phyloP scores from a whole-genome alignment of 2,329 filamentous ascomycete species.

The Magnaporthiopsis poae region DNA sequence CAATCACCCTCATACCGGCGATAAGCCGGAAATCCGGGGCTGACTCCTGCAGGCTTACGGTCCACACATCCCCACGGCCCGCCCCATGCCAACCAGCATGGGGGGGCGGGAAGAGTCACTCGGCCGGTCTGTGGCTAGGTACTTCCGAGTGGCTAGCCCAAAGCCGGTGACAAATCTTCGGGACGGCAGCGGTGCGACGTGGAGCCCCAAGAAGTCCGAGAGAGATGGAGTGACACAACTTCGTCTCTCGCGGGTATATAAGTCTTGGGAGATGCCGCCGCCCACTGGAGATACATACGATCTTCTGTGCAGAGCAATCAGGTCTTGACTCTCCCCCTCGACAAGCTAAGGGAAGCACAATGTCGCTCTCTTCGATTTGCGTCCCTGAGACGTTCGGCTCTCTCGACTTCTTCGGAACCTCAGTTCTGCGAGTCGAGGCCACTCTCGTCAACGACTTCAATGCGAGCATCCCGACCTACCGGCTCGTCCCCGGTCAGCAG shows the following conservation, averaged over 20 bases:
- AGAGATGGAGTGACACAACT: no score
- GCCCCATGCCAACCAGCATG: no score
- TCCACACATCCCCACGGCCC: no score
- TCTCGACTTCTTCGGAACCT: not conserved
- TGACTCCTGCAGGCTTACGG: no score
- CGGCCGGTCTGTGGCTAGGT: no score
- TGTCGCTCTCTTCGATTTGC: not conserved
- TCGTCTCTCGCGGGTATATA: not conserved
- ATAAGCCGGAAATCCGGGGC: no score
- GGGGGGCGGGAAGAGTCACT: no score
- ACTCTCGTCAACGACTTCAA: not conserved
- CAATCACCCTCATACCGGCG: no score
- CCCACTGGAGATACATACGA: not conserved
- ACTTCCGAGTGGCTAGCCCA: no score
- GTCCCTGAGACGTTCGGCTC: constrained; percentile 1
- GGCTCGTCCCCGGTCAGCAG: not conserved
- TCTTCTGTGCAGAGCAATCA: not conserved
- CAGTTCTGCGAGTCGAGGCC: not conserved
- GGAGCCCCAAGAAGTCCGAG: no score
- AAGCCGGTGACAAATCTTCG: no score
- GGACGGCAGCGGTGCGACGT: no score
- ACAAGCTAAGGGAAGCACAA: not conserved
- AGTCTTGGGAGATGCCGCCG: not conserved
- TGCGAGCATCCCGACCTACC: not conserved
- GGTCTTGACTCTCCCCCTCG: not conserved